These are phyloP conservation scores for Erysimum cheiri DNA, from an alignment of 441 rosid genomes.

Conservation along the genomic window DNA sequence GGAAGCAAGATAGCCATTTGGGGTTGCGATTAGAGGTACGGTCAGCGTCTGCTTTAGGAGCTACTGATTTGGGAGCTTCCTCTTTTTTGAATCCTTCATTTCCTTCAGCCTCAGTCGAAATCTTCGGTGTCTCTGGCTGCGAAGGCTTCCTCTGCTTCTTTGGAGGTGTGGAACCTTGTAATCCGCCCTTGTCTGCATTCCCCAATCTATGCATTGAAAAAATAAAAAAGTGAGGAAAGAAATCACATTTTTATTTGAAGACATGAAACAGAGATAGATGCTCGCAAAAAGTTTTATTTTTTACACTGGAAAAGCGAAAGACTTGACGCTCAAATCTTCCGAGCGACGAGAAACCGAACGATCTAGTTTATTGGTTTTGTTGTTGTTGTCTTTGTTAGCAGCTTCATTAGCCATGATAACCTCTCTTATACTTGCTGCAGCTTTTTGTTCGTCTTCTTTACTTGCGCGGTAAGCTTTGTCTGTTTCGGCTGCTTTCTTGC, in stretches of 20 bases:
- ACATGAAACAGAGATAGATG: background rate
- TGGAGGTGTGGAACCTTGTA: constrained; percentile 24
- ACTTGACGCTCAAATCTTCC: constrained; percentile 55
- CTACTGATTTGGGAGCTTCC: constrained; percentile 35
- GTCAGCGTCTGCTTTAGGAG: constrained; percentile 44
- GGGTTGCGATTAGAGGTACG: constrained; percentile 20
- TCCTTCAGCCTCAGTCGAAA: constrained; percentile 14
- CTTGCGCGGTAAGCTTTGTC: constrained; percentile 41
- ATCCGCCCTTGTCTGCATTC: constrained; percentile 46
- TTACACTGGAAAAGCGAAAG: constrained; percentile 82
- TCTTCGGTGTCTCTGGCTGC: constrained; percentile 48
- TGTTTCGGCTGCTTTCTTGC: constrained; percentile 39
- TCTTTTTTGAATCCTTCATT: constrained; percentile 39
- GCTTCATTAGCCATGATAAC: constrained; percentile 57
- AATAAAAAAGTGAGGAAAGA: constrained; percentile 3
- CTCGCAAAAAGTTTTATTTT: background rate
- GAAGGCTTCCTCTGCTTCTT: constrained; percentile 38
- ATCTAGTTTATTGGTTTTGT: constrained; percentile 32
- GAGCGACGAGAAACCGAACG: constrained; percentile 50
- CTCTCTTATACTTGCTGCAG: constrained; percentile 63
- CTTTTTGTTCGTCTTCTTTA: constrained; percentile 55
- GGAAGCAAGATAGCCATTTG: constrained; percentile 68
- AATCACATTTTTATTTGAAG: background rate
- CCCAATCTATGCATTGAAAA: constrained; percentile 51
- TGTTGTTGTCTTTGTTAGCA: constrained; percentile 26